phyloP scores from a whole-genome alignment of 441 rosid species.

The Populus hybrid region DNA sequence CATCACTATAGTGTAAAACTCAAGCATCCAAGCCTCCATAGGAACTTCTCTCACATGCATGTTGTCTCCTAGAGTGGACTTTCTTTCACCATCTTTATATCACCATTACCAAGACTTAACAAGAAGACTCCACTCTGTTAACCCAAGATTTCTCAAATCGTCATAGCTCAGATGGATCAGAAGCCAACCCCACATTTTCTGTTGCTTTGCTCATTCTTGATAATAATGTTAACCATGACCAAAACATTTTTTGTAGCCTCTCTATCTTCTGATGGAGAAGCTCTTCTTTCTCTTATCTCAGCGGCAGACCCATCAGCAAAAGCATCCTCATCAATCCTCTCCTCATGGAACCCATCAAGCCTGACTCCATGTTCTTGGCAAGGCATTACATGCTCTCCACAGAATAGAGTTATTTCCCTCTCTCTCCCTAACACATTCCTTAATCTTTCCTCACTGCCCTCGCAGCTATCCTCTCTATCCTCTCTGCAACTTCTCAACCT shows the following conservation, averaged over 20 bases:
- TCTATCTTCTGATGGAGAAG: constrained; percentile 77
- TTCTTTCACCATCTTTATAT: constrained; percentile 21
- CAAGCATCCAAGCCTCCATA: constrained; percentile 42
- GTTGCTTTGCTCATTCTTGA: constrained; percentile 31
- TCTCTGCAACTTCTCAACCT: constrained; percentile 85
- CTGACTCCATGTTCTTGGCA: constrained; percentile 88
- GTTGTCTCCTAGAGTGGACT: constrained; percentile 59
- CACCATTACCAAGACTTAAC: constrained; percentile 2
- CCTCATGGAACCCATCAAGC: constrained; percentile 83
- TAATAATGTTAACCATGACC: constrained; percentile 28
- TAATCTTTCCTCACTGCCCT: constrained; percentile 71
- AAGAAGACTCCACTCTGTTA: background rate
- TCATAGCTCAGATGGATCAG: constrained; percentile 38
- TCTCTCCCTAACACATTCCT: constrained; percentile 80
- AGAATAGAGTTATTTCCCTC: constrained; percentile 72
- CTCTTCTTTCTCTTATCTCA: constrained; percentile 64
- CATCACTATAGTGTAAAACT: constrained; percentile 51
- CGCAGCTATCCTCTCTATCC: constrained; percentile 69
- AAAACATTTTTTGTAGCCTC: constrained; percentile 31
- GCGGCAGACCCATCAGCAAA: constrained; percentile 43
- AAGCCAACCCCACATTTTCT: constrained; percentile 27
- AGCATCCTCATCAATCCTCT: constrained; percentile 50
- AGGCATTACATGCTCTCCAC: constrained; percentile 84
- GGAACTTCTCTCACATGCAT: constrained; percentile 54
- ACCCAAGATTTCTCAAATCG: background rate